Conservation (phyloP, 441 rosid genomes). For the Pelargonium citronellum region DNA sequence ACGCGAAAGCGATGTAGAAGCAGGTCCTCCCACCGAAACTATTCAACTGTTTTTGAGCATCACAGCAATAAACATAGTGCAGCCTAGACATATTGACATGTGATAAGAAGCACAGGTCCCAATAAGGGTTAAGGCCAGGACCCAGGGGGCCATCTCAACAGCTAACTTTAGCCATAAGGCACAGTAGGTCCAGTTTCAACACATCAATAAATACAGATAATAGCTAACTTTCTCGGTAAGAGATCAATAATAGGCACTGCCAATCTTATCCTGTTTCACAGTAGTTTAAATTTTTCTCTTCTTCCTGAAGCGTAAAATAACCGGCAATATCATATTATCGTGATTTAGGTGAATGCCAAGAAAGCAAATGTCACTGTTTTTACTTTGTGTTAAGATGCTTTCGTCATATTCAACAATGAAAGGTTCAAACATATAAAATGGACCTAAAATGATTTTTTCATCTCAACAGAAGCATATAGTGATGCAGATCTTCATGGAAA, state of each 20-base stretch:
- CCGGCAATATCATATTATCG: background rate
- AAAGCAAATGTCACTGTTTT: background rate
- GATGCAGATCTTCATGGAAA: constrained; percentile 1
- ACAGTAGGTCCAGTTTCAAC: too few relatives aligned
- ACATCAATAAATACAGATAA: too few relatives aligned
- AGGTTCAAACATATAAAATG: background rate
- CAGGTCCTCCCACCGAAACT: background rate
- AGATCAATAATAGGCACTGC: background rate
- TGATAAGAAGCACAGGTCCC: too few relatives aligned
- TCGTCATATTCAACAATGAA: background rate
- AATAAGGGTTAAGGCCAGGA: background rate
- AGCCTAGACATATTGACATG: background rate
- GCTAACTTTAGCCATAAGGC: too few relatives aligned
- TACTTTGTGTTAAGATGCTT: background rate
- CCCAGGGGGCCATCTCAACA: too few relatives aligned
- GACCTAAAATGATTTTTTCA: background rate
- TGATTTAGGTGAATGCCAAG: background rate
- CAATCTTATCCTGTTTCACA: background rate
- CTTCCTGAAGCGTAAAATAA: background rate
- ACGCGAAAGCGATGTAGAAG: background rate
- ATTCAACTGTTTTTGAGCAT: background rate
- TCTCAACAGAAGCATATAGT: constrained; percentile 6
- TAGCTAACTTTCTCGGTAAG: too few relatives aligned
- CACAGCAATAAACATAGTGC: background rate
- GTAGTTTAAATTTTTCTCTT: background rate